These are phyloP conservation scores for Pseudovirgaria hyperparasitica DNA, from an alignment of 2,329 filamentous ascomycete genomes.

Conservation along the genomic window DNA sequence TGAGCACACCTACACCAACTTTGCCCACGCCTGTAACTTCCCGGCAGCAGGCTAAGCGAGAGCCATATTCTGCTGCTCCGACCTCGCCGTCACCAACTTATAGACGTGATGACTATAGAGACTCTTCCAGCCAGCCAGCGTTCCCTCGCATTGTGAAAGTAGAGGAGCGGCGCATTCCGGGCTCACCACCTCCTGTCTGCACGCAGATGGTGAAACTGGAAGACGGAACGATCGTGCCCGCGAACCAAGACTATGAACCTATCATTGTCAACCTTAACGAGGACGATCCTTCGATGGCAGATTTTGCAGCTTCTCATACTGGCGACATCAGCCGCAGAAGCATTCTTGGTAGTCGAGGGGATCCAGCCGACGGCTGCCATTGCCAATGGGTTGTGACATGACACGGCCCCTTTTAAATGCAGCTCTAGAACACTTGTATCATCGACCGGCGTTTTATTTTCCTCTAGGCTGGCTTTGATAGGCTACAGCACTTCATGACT, in stretches of 20 bases:
- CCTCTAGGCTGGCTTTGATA: too few species aligned
- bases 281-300: conserved; percentile 21
- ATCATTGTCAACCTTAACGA: conserved; percentile 29
- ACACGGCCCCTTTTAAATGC: conserved; percentile 4
- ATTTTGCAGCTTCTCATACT: conserved; percentile 10
- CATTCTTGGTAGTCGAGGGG: conserved; percentile 10
- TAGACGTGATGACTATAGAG: conserved; percentile 8
- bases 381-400: conserved; percentile 27
- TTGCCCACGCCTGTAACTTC: conserved; percentile 1
- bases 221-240: conserved; percentile 32
- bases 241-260: conserved; percentile 19
- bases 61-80: conserved; percentile 8
- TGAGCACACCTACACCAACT: conserved; percentile 8
- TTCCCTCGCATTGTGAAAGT: conserved; percentile 52
- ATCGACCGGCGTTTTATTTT: neutral
- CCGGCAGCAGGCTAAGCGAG: conserved; percentile 5
- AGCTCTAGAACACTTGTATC: too few species aligned
- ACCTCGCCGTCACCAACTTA: conserved; percentile 6
- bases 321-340: conserved; percentile 5
- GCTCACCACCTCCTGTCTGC: conserved; percentile 44
- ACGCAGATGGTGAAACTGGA: conserved; percentile 49
- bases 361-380: conserved; percentile 21
- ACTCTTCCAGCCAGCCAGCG: conserved; percentile 16
- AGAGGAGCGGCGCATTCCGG: conserved; percentile 46
- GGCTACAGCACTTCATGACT: too few species aligned